These are phyloP conservation scores for Candida parachauliodes DNA, from an alignment of 805 yeast genomes.

Conservation along the genomic window DNA sequence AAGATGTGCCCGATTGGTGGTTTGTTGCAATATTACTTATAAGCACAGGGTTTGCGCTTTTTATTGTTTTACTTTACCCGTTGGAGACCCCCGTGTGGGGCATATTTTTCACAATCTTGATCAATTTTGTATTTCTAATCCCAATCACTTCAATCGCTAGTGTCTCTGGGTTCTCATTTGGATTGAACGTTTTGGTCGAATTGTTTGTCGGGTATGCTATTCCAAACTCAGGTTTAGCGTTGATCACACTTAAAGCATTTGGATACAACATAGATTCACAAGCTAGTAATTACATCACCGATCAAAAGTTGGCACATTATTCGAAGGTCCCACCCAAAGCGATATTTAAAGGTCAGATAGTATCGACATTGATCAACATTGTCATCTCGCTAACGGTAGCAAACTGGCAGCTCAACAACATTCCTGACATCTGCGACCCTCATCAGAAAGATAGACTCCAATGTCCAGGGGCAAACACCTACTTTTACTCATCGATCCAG, in stretches of 20 bases:
- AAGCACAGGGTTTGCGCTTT: slow-evolving; percentile 42
- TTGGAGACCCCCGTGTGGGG: slow-evolving; percentile 65
- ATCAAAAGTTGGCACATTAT: slow-evolving; percentile 50
- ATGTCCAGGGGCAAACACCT: slow-evolving; percentile 47
- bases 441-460: slow-evolving; percentile 33
- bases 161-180: slow-evolving; percentile 56
- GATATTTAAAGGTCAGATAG: slow-evolving; percentile 46
- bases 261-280: slow-evolving; percentile 60
- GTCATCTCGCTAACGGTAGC: slow-evolving; percentile 31
- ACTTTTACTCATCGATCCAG: slow-evolving; percentile 48
- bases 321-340: slow-evolving; percentile 61
- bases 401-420: slow-evolving; percentile 37
- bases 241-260: slow-evolving; percentile 45
- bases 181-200: slow-evolving; percentile 61
- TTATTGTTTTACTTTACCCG: slow-evolving; percentile 44
- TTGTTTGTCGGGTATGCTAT: slow-evolving; percentile 61
- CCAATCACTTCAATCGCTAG: slow-evolving; percentile 64
- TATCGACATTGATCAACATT: slow-evolving; percentile 34
- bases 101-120: slow-evolving; percentile 51
- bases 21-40: slow-evolving; percentile 43
- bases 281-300: slow-evolving; percentile 53
- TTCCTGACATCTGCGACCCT: slow-evolving; percentile 32
- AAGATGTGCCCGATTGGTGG: slow-evolving; percentile 78
- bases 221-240: slow-evolving; percentile 58
- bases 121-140: slow-evolving; percentile 52